Evolutionary conservation across 108 stramenopile species (phyloP), one percentile per base, ranked within the genome.

Genomic region (Chaetoceros tenuissimus): DNA sequence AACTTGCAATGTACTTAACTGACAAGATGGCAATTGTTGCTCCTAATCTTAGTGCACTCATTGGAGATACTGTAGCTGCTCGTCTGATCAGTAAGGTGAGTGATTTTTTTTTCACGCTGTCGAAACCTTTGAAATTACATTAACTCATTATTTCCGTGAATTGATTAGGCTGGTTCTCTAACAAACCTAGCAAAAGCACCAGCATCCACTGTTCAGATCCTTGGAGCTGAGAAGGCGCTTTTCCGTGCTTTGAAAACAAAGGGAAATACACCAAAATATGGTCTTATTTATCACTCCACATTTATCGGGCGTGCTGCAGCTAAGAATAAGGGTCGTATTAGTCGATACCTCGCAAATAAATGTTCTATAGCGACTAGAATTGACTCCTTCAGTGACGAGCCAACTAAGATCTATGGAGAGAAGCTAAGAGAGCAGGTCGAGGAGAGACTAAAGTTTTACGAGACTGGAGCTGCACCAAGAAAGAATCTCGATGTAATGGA

Each of bases 161-260:
- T 10, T 40, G 34, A n/a, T n/a, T 44, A 92, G 91, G 87, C 93
- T 59, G 97, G 97, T 47, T 95, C 94, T 23, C 70, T 99, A 61
- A 96, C 96, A 45, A 95, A 91, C 67, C 82, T 99, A 34, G 98
- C 99, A 64, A 99, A 99, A 71, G 91, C 96, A 48, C 99, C 99
- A 24, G 98, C 98, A 18, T 95, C 94, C n/a, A 99, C 98, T 2
- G 94, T 99, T 18, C 99, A 99, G 72, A 99, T 99, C 63, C 79
- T 99, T 22, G 99, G 99, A 23, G 99, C 99, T 0, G 99, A 99
- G 66, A 99, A 99, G 85, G 99, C 98, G 1, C 88, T 99, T 40
- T 99, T 99, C 88, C 94, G 99, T n/a, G 99, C 99, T 26, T 90
- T 99, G 49, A 99, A 99, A 77, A 99, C 99, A 23, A 99, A 99